Conservation (phyloP, 129 eudicot species). For the Pseudognaphalium luteoalbum region DNA sequence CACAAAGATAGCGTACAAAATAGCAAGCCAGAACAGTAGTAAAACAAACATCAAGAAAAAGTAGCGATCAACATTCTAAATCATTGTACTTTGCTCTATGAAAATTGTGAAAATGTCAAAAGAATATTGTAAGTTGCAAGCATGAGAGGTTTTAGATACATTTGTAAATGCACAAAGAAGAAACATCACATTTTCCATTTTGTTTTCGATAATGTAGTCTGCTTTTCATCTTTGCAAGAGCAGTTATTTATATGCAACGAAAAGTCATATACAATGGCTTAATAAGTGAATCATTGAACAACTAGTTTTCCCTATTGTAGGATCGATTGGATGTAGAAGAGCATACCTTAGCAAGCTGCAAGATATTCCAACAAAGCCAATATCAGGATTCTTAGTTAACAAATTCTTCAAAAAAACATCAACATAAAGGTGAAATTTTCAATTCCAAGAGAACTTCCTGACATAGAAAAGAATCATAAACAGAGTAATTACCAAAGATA, state of each 20-base stretch:
- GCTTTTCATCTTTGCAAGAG: neutral
- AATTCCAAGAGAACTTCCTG: neutral
- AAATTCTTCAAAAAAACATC: slow-evolving; percentile 19
- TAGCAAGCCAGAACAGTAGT: neutral
- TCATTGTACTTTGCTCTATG: neutral
- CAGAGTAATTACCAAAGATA: neutral
- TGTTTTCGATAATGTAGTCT: neutral
- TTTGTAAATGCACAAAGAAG: neutral
- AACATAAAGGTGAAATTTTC: slow-evolving; percentile 2
- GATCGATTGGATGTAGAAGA: slow-evolving; percentile 9
- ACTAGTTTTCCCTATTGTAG: neutral
- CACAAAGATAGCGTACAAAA: neutral
- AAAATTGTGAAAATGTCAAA: neutral
- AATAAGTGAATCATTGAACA: neutral
- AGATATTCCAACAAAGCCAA: slow-evolving; percentile 28
- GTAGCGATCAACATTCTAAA: neutral
- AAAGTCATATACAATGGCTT: neutral
- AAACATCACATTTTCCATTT: neutral
- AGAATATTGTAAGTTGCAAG: neutral
- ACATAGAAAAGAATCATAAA: neutral
- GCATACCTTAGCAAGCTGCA: slow-evolving; percentile 32
- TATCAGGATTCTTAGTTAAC: slow-evolving; percentile 23
- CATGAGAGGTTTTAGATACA: neutral
- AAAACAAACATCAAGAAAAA: neutral
- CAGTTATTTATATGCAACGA: neutral